Evolutionary conservation across 2,329 filamentous ascomycete species (phyloP), one percentile per base, ranked within the genome.

Genomic region (Ophiobolus disseminans): DNA sequence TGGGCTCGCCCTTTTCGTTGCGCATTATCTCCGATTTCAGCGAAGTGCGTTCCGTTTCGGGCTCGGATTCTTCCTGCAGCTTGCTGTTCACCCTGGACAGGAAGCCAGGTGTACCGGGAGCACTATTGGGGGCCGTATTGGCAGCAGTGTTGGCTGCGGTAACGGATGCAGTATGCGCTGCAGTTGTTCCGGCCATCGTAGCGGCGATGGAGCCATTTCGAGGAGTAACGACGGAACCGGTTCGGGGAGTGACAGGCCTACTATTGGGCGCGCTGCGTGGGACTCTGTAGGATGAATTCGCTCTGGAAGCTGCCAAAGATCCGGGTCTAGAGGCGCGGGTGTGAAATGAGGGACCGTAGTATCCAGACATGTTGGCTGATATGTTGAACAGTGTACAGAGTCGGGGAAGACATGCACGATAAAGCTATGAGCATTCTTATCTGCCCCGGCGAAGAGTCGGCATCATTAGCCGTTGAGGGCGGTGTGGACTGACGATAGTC

Each of bases 1-100:
- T 45, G 8, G 47, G 53, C 17, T 65, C 61, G 36, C 60, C 59
- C 47, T 65, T 64, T 13, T 62, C 62, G 32, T 65, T 64, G 38
- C 53, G 53, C 8, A 54, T 9, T 6, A 56, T 28, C 35, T 58
- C 57, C 0, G 58, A 62, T 40, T 54, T 60, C 37, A 54, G 32
- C 16, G 50, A 57, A 14, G 26, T 38, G 9, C 34, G 39, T 37
- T 49, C 46, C 4, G 41, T 37, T 22, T 46, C 39, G 6, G 21
- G 32, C 4, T 43, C 19, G 25, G 17, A 23, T 23, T 40, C 38
- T 28, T 54, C 26, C 10, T 50, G 39, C 17, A 57, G 44, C 39
- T 48, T 57, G 22, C 50, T 57, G 34, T 57, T 57, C 34, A 57
- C 53, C 40, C 50, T 40, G 1, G 53, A 57, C 26, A 57, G 38